Evolutionary conservation across 352 stramenopile species (phyloP).

Genomic region (Thalassiosira exigua): DNA sequence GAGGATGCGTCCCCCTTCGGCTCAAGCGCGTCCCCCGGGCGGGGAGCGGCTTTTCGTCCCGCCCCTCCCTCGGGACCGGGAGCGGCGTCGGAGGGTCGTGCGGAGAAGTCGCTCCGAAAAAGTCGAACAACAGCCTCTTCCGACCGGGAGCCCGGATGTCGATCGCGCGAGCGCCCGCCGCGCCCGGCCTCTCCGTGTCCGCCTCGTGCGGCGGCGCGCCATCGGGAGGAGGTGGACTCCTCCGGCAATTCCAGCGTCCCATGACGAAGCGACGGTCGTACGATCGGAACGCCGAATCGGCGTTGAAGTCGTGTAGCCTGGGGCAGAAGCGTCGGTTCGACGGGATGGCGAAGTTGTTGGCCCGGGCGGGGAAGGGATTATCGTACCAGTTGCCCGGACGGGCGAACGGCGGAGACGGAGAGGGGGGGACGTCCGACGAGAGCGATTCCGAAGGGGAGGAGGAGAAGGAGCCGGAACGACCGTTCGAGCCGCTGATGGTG

Average conservation of each 20-base stretch:
- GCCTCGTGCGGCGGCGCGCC: too few species aligned
- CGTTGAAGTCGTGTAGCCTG: too few species aligned
- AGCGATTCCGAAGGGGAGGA: constrained; percentile 67
- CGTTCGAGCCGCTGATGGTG: constrained; percentile 77
- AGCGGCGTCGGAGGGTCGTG: too few species aligned
- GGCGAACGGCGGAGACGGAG: constrained; percentile 17
- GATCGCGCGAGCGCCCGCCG: too few species aligned
- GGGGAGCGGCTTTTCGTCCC: constrained; percentile 27
- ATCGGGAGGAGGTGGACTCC: too few species aligned
- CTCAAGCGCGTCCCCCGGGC: constrained; percentile 32
- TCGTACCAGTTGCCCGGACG: constrained; percentile 54
- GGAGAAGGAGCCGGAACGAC: constrained; percentile 64
- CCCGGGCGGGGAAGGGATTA: constrained; percentile 64
- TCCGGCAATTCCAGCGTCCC: too few species aligned
- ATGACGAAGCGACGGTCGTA: too few species aligned
- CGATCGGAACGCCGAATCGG: too few species aligned
- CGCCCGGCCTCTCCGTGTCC: too few species aligned
- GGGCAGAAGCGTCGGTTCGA: constrained; percentile 61
- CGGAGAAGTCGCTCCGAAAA: too few species aligned
- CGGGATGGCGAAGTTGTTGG: constrained; percentile 79
- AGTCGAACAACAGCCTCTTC: too few species aligned
- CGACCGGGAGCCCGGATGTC: too few species aligned
- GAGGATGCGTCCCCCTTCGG: constrained; percentile 6
- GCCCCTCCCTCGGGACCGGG: constrained; percentile 58
- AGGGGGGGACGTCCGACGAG: constrained; percentile 28